Evolutionary conservation across 2,329 filamentous ascomycete genomes (phyloP).

Genomic region (Cylindrodendrum hubeiense): DNA sequence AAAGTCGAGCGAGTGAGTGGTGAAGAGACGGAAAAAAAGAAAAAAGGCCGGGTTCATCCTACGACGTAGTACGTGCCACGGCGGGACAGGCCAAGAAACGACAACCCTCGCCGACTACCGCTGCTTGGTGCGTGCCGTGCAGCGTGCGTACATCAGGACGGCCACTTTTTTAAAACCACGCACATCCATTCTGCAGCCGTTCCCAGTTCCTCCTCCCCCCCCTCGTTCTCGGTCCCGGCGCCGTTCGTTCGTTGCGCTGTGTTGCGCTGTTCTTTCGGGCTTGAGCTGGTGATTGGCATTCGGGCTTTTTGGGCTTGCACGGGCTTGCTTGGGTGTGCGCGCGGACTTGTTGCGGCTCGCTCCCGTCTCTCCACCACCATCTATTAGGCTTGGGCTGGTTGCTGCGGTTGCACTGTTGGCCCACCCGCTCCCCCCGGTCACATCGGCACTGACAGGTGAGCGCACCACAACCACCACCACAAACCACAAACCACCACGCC

Average conservation of each 20-base stretch:
- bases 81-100: slow-evolving; percentile 3
- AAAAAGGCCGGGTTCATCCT: slow-evolving; percentile 4
- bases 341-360: slow-evolving; percentile 16
- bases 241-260: slow-evolving; percentile 16
- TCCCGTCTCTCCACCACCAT: slow-evolving; percentile 26
- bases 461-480: slow-evolving; percentile 20
- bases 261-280: slow-evolving; percentile 13
- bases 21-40: background rate
- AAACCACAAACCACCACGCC: slow-evolving; percentile 11
- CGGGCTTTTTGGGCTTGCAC: background rate
- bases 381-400: slow-evolving; percentile 34
- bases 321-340: slow-evolving; percentile 2
- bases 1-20: slow-evolving; percentile 10
- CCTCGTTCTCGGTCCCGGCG: background rate
- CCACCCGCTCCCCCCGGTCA: slow-evolving; percentile 26
- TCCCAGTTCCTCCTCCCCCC: slow-evolving; percentile 18
- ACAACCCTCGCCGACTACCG: background rate
- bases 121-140: slow-evolving; percentile 22
- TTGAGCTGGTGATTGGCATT: slow-evolving; percentile 1
- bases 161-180: slow-evolving; percentile 33
- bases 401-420: slow-evolving; percentile 44
- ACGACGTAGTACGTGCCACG: background rate
- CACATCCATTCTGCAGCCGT: slow-evolving; percentile 29
- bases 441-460: slow-evolving; percentile 23
- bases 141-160: slow-evolving; percentile 27